These are phyloP conservation scores for Annulohypoxylon stygium DNA, from an alignment of 495 filamentous ascomycete species.

Conservation along the genomic window DNA sequence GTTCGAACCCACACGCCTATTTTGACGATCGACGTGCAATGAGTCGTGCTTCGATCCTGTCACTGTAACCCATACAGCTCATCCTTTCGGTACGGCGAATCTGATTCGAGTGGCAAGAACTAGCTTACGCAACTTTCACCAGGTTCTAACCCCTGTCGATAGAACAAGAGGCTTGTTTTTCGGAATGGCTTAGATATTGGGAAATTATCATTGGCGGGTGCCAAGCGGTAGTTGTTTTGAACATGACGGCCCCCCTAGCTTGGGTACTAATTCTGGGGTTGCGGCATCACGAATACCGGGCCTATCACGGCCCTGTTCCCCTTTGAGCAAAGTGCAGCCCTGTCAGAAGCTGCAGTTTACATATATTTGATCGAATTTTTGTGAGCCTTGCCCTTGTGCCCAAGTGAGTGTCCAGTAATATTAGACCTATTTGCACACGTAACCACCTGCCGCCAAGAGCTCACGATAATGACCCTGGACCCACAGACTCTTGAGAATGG, in stretches of 20 bases:
- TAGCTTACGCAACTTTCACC: constrained; percentile 15
- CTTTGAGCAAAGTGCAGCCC: not conserved
- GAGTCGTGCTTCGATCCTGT: not conserved
- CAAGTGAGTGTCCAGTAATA: not conserved
- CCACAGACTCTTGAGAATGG: constrained; percentile 19
- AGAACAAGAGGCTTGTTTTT: not conserved
- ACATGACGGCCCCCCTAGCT: not conserved
- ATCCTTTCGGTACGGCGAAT: not conserved
- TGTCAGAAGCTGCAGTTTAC: not conserved
- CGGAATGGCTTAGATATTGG: constrained; percentile 11
- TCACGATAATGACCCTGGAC: constrained; percentile 39
- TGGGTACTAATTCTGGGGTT: constrained; percentile 10
- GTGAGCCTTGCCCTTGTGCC: not conserved
- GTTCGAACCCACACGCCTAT: constrained; percentile 3
- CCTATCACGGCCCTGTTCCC: constrained; percentile 13
- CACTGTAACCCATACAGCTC: not conserved
- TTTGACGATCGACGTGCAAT: not conserved
- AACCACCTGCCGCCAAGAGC: constrained; percentile 34
- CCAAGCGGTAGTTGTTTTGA: constrained; percentile 12
- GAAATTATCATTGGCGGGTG: constrained; percentile 15
- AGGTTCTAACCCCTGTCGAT: not conserved
- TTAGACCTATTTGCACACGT: constrained; percentile 24
- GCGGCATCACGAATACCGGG: constrained; percentile 12
- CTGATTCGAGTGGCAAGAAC: not conserved
- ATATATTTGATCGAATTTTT: constrained; percentile 9